phyloP scores from a whole-genome alignment of 768 basidiomycete genomes.

The Tylopilus cervinicoccineus region DNA sequence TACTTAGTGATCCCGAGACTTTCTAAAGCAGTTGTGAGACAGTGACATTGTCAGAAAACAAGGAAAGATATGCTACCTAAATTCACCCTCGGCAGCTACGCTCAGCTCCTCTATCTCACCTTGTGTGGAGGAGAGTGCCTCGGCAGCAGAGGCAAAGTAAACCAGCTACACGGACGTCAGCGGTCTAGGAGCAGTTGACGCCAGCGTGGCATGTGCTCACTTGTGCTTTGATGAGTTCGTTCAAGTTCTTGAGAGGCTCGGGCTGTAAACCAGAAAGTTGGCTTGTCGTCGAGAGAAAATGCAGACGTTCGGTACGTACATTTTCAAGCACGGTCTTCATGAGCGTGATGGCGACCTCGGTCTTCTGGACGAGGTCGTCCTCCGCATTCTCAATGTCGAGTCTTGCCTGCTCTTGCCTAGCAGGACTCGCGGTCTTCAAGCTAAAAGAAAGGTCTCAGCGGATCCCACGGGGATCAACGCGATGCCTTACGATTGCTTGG shows the following conservation, averaged over 20 bases:
- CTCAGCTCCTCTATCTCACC: conserved; percentile 92
- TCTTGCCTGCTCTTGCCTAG: conserved; percentile 86
- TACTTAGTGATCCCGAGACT: conserved; percentile 84
- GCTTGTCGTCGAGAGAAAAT: not conserved
- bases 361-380: conserved; percentile 96
- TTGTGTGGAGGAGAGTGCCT: conserved; percentile 76
- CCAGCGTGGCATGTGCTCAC: conserved; percentile 35
- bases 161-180: conserved; percentile 45
- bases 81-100: conserved; percentile 92
- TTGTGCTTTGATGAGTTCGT: conserved; percentile 89
- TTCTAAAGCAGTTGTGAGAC: conserved; percentile 41
- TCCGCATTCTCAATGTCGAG: conserved; percentile 92
- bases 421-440: conserved; percentile 69
- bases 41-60: not conserved
- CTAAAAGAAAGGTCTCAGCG: conserved; percentile 37
- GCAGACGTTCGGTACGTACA: conserved; percentile 44
- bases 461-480: not conserved
- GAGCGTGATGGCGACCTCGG: conserved; percentile 92
- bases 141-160: conserved; percentile 73
- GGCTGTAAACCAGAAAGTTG: conserved; percentile 51
- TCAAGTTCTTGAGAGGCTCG: conserved; percentile 92
- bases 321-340: conserved; percentile 99
- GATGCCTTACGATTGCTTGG: conserved; percentile 72
- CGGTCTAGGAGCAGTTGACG: not conserved
- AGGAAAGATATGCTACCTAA: conserved; percentile 51